Evolutionary conservation across 257 asterid genomes (phyloP).

Genomic region (Fraxinus pennsylvanica): DNA sequence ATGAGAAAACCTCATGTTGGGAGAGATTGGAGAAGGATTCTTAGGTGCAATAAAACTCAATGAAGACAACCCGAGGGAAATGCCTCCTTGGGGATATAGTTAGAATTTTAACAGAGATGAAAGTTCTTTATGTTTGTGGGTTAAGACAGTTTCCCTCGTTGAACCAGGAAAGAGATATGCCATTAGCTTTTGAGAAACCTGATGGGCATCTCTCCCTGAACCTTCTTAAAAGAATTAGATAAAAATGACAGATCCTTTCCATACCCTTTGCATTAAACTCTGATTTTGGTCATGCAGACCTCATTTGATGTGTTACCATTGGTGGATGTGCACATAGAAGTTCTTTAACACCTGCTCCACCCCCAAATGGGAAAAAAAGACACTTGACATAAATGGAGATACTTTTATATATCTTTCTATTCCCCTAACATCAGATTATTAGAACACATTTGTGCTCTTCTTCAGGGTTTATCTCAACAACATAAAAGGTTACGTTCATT

Average conservation of each 20-base stretch:
- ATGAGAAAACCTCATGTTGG: neutral
- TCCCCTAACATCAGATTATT: conserved; percentile 11
- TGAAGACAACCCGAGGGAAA: neutral
- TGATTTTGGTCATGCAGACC: neutral
- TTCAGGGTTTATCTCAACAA: conserved; percentile 87
- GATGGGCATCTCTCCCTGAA: neutral
- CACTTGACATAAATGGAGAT: neutral
- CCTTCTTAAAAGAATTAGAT: neutral
- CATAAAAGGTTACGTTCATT: conserved; percentile 84
- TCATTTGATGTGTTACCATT: neutral
- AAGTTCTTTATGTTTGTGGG: neutral
- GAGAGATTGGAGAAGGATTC: neutral
- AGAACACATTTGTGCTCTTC: conserved; percentile 22
- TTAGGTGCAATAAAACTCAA: neutral
- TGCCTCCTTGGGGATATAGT: neutral
- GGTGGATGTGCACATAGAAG: neutral
- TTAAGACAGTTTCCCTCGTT: neutral
- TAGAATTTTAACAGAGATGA: neutral
- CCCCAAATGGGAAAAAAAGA: neutral
- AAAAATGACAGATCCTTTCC: neutral
- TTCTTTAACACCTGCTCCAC: neutral
- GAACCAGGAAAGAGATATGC: neutral
- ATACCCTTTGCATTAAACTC: neutral
- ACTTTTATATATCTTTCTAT: neutral
- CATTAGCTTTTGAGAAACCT: neutral